Percentiles rank a stretch among this genome's conserved stretches.
These are phyloP conservation scores for Coemansia reversa DNA, from an alignment of 192 early-diverging fungal genomes.

Conservation along the genomic window DNA sequence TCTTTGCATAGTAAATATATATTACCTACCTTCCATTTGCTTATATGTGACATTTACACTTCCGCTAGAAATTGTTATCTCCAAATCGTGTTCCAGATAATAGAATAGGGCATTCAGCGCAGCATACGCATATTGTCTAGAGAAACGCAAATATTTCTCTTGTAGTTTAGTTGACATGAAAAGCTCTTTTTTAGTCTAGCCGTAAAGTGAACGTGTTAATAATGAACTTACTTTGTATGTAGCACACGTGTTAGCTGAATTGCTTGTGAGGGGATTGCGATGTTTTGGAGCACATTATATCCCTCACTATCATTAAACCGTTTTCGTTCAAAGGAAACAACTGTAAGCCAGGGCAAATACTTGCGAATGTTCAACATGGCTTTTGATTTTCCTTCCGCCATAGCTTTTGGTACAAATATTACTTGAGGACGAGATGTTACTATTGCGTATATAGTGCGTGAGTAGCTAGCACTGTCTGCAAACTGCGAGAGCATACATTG, in stretches of 20 bases:
- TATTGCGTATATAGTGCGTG: slow-evolving; percentile 46
- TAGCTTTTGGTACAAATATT: slow-evolving; percentile 36
- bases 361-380: slow-evolving; percentile 44
- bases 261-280: slow-evolving; percentile 20
- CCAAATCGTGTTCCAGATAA: slow-evolving; percentile 22
- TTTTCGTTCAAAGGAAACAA: slow-evolving; percentile 28
- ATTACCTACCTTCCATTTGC: slow-evolving; percentile 40
- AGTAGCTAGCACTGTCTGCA: slow-evolving; percentile 47
- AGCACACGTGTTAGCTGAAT: slow-evolving; percentile 23
- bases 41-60: slow-evolving; percentile 25
- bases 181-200: background rate
- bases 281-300: slow-evolving; percentile 15
- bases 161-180: background rate
- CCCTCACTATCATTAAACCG: slow-evolving; percentile 36
- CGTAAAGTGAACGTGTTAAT: no score
- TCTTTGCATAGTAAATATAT: background rate
- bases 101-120: slow-evolving; percentile 42
- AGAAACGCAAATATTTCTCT: background rate
- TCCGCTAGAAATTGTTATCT: slow-evolving; percentile 14
- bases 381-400: slow-evolving; percentile 46
- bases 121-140: slow-evolving; percentile 45
- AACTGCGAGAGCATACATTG: slow-evolving; percentile 47
- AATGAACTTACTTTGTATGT: slow-evolving; percentile 23
- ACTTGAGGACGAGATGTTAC: slow-evolving; percentile 31
- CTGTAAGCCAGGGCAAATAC: slow-evolving; percentile 43